phyloP scores from a whole-genome alignment of 1,139 yeast species.

The Hemisphaericaspora subhashii region DNA sequence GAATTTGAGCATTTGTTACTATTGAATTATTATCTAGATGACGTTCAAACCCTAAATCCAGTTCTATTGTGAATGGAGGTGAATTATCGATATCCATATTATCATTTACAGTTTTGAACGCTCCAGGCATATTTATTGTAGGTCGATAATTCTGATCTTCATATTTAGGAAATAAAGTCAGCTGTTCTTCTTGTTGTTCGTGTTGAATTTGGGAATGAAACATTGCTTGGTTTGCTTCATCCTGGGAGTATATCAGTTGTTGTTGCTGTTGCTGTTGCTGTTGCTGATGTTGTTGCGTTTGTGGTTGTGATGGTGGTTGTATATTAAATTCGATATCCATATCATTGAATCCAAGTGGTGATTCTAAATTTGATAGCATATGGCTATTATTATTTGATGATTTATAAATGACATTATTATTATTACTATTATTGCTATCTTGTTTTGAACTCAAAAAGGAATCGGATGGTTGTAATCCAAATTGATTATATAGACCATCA shows the following conservation, averaged over 20 bases:
- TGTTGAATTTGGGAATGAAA: not conserved
- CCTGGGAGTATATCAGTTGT: not conserved
- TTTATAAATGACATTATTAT: slow-evolving; percentile 2
- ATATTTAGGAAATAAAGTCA: slow-evolving; percentile 7
- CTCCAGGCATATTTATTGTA: slow-evolving; percentile 32
- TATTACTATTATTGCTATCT: no score
- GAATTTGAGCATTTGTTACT: slow-evolving; percentile 11
- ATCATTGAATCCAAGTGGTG: slow-evolving; percentile 10
- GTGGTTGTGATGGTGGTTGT: no score
- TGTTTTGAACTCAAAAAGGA: not conserved
- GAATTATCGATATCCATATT: slow-evolving; percentile 41
- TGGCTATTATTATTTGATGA: no score
- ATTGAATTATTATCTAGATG: slow-evolving; percentile 16
- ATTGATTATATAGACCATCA: slow-evolving; percentile 7
- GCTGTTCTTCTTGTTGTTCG: slow-evolving; percentile 1
- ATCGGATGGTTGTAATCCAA: slow-evolving; percentile 3
- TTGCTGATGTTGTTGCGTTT: not conserved
- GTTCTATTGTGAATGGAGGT: slow-evolving; percentile 42
- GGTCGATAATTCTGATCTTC: slow-evolving; percentile 6
- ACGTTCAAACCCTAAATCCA: slow-evolving; percentile 24
- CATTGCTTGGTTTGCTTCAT: not conserved
- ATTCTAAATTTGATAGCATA: slow-evolving; percentile 8
- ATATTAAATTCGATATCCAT: slow-evolving; percentile 12
- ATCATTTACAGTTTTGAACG: slow-evolving; percentile 23
- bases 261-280: slow-evolving; percentile 3